phyloP scores from a whole-genome alignment of 2,329 filamentous ascomycete genomes.

The Davidsoniella neocaledoniae region DNA sequence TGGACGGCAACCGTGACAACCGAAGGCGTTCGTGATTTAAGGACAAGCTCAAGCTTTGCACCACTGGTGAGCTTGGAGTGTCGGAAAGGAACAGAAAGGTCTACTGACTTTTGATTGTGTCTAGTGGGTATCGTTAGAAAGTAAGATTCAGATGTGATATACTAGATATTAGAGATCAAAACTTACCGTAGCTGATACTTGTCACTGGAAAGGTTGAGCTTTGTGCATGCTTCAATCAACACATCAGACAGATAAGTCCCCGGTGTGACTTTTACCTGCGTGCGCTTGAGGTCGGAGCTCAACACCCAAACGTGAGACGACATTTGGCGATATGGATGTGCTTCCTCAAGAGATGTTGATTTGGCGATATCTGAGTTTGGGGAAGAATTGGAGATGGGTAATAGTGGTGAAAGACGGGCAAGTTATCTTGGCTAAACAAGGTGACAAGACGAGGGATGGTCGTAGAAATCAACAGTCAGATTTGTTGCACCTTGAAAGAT shows the following conservation, averaged over 20 bases:
- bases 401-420: no score
- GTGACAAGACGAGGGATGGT: no score
- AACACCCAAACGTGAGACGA: slow-evolving; percentile 80
- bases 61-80: slow-evolving; percentile 68
- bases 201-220: slow-evolving; percentile 55
- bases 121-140: slow-evolving; percentile 24
- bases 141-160: not conserved
- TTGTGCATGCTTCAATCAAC: slow-evolving; percentile 70
- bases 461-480: no score
- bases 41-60: slow-evolving; percentile 82
- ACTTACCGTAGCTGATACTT: slow-evolving; percentile 65
- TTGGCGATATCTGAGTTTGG: not conserved
- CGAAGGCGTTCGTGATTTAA: slow-evolving; percentile 68
- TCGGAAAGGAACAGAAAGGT: slow-evolving; percentile 70
- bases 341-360: slow-evolving; percentile 27
- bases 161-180: no score
- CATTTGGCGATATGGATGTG: slow-evolving; percentile 31
- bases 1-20: slow-evolving; percentile 82
- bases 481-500: no score
- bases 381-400: no score
- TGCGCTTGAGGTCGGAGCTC: slow-evolving; percentile 59
- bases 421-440: no score
- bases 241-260: slow-evolving; percentile 71
- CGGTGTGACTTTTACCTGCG: slow-evolving; percentile 68
- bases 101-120: slow-evolving; percentile 68